Evolutionary conservation across 2,329 filamentous ascomycete species (phyloP).

Genomic region (Fusarium torreyae): DNA sequence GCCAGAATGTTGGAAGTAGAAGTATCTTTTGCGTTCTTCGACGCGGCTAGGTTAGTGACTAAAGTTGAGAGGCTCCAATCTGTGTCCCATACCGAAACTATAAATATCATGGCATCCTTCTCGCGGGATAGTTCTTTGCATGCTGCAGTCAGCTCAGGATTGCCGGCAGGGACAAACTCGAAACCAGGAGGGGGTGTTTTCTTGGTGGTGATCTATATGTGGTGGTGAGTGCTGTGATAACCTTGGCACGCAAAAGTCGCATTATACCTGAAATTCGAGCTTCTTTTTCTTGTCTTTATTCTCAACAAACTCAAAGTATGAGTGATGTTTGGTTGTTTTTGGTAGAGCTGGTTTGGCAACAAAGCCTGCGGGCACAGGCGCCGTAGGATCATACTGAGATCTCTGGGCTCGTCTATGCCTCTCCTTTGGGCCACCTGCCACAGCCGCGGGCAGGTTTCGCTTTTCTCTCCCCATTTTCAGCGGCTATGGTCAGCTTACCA

Average conservation of each 20-base stretch:
- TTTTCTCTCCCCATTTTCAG: slow-evolving; percentile 57
- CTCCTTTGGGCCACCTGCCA: slow-evolving; percentile 55
- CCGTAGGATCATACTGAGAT: slow-evolving; percentile 54
- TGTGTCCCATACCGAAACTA: slow-evolving; percentile 70
- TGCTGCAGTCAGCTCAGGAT: slow-evolving; percentile 70
- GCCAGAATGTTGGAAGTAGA: slow-evolving; percentile 58
- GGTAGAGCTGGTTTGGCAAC: slow-evolving; percentile 58
- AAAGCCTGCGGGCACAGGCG: slow-evolving; percentile 54
- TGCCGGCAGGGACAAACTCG: slow-evolving; percentile 74
- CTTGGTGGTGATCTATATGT: slow-evolving; percentile 66
- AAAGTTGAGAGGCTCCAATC: background rate
- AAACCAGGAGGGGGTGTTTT: slow-evolving; percentile 71
- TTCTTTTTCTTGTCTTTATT: slow-evolving; percentile 76
- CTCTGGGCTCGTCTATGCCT: slow-evolving; percentile 54
- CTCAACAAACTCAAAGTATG: slow-evolving; percentile 75
- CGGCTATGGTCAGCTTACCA: slow-evolving; percentile 50
- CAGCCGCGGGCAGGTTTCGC: slow-evolving; percentile 52
- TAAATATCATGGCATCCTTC: slow-evolving; percentile 74
- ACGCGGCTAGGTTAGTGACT: slow-evolving; percentile 25
- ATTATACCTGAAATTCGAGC: slow-evolving; percentile 72
- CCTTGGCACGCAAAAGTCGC: slow-evolving; percentile 35
- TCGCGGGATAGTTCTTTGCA: slow-evolving; percentile 78
- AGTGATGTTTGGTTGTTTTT: slow-evolving; percentile 68
- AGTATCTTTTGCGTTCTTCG: slow-evolving; percentile 52
- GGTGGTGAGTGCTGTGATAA: slow-evolving; percentile 50